Evolutionary conservation across 2,329 filamentous ascomycete genomes (phyloP).

Genomic region (Epichloe typhina): DNA sequence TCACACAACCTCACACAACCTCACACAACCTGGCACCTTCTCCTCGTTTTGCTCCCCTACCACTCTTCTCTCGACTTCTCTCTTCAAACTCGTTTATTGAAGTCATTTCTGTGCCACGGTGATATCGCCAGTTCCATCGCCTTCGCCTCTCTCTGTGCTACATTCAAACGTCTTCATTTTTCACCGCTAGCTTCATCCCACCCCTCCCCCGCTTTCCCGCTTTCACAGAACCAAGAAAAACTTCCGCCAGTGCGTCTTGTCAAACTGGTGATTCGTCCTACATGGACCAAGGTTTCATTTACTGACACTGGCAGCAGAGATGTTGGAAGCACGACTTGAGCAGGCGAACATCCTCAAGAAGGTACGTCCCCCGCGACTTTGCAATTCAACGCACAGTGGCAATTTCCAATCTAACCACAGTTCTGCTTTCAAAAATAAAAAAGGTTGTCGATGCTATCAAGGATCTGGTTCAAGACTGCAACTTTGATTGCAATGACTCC

Average conservation of each 20-base stretch:
- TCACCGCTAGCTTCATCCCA: background rate
- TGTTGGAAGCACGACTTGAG: slow-evolving; percentile 96
- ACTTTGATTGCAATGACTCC: slow-evolving; percentile 99
- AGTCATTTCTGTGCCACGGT: background rate
- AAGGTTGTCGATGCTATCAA: slow-evolving; percentile 98
- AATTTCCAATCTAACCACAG: background rate
- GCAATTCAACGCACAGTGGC: too few species aligned
- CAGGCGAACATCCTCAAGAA: slow-evolving; percentile 93
- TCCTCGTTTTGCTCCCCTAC: background rate
- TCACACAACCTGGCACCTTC: background rate
- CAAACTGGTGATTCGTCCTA: too few species aligned
- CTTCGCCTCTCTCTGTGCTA: background rate
- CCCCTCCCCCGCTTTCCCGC: background rate
- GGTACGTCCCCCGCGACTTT: slow-evolving; percentile 34
- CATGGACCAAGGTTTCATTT: background rate
- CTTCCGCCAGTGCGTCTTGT: background rate
- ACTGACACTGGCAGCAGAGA: slow-evolving; percentile 23
- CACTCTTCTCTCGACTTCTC: background rate
- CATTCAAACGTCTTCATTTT: background rate
- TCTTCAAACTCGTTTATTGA: background rate
- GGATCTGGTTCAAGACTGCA: slow-evolving; percentile 98
- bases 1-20: background rate
- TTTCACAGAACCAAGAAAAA: background rate
- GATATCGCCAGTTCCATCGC: background rate
- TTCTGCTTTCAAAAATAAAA: slow-evolving; percentile 23